Conservation (phyloP, 306 rosid genomes). For the Quercus glauca region DNA sequence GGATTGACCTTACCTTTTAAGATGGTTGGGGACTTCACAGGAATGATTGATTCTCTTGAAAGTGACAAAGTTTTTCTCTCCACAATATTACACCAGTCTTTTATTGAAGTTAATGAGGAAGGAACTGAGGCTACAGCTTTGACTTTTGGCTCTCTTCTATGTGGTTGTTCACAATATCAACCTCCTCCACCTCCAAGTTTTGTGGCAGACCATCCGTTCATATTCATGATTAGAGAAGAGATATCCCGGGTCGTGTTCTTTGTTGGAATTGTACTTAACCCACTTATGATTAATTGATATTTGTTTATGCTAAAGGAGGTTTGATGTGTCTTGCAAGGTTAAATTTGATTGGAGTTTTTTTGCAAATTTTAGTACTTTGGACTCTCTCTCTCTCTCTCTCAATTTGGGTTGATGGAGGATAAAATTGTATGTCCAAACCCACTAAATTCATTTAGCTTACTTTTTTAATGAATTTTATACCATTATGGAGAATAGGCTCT, state of each 20-base stretch:
- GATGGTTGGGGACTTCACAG: not conserved
- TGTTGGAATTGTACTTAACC: slow-evolving; percentile 17
- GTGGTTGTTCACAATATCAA: slow-evolving; percentile 14
- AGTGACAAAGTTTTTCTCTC: not conserved
- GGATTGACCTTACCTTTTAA: slow-evolving; percentile 21
- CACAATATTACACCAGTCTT: not conserved
- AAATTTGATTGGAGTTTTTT: too few species aligned
- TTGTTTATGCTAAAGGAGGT: too few species aligned
- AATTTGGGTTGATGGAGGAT: too few species aligned
- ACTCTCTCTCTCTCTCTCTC: too few species aligned
- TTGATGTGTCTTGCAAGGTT: too few species aligned
- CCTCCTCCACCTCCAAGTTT: not conserved
- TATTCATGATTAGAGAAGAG: slow-evolving; percentile 23
- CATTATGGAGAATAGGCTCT: too few species aligned
- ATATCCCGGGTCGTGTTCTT: not conserved
- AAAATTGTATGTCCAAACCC: too few species aligned
- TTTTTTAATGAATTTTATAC: too few species aligned
- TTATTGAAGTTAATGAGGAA: slow-evolving; percentile 23
- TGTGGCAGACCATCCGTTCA: slow-evolving; percentile 23
- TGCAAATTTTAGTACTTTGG: too few species aligned
- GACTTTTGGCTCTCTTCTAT: too few species aligned
- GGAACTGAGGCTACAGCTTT: slow-evolving; percentile 8
- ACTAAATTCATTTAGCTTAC: too few species aligned
- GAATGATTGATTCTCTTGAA: slow-evolving; percentile 2
- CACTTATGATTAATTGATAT: not conserved